Evolutionary conservation across 768 basidiomycete genomes (phyloP), one percentile per base, ranked within the genome.

Genomic region (Sporobolomyces roseus): DNA sequence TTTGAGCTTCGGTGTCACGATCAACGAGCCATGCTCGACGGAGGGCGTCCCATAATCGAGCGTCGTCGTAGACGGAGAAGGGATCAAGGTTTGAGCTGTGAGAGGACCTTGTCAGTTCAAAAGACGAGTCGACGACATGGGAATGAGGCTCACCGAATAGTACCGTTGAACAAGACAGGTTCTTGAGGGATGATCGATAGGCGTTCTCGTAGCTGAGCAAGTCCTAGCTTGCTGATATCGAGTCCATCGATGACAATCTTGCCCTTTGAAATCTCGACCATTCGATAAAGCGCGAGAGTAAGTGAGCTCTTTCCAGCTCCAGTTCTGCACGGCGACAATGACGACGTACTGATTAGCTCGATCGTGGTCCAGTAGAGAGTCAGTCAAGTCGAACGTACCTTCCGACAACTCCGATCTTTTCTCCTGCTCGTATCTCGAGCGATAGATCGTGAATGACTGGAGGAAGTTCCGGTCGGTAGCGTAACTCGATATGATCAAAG

Each of bases 41-140:
- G 45, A 93, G 80, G 3, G 92, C 90, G 74, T 92, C 90, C 86
- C 89, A 92, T 19, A 93, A 82, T 27, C 83, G 82, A 17, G 84
- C 85, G 76, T 93, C 91, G 72, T 88, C 88, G 67, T 88, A 55
- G 1, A 84, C 77, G 53, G 84, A 86, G 79, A 93, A 92, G 0
- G 93, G 92, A 77, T 94, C 93, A 5, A 96, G 84, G 76, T 96
- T 96, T 46, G 84, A 84, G n/a, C n/a, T n/a, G n/a, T n/a, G n/a
- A n/a, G n/a, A n/a, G n/a, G n/a, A n/a, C n/a, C n/a, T n/a, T n/a
- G n/a, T n/a, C n/a, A n/a, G n/a, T n/a, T n/a, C n/a, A n/a, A n/a
- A n/a, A n/a, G n/a, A n/a, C n/a, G n/a, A n/a, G n/a, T n/a, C n/a
- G n/a, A n/a, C n/a, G n/a, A n/a, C n/a, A n/a, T n/a, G n/a, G n/a